Evolutionary conservation across 768 basidiomycete genomes (phyloP).

Genomic region (Rhodosporidiobolus sp.): DNA sequence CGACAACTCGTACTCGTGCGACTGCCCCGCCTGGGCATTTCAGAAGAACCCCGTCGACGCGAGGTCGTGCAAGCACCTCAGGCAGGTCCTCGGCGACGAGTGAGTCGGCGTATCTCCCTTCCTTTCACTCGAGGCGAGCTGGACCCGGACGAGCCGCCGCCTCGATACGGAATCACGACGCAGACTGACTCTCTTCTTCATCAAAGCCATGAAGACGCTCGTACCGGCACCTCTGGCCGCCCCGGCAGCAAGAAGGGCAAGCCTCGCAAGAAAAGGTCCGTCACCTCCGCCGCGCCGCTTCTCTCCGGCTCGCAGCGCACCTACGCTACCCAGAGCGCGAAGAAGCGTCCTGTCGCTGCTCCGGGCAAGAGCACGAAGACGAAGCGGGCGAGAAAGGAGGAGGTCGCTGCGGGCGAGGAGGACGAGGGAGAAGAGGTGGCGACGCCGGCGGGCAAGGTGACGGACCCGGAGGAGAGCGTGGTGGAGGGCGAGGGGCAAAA

Average conservation of each 20-base stretch:
- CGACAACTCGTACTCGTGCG: conserved; percentile 21
- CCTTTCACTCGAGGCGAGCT: neutral
- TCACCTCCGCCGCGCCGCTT: neutral
- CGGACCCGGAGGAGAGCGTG: no score
- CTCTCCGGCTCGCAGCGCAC: neutral
- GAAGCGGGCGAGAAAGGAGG: neutral
- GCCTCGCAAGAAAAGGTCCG: neutral
- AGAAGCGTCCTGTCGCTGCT: conserved; percentile 17
- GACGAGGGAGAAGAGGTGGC: neutral
- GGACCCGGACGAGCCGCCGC: no score
- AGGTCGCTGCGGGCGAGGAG: neutral
- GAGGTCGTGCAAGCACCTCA: conserved; percentile 36
- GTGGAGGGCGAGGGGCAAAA: neutral
- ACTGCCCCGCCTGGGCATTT: conserved; percentile 20
- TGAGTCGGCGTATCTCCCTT: conserved; percentile 1
- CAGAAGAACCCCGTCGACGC: conserved; percentile 8
- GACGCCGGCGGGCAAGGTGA: neutral
- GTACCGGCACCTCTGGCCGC: neutral
- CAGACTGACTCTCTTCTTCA: no score
- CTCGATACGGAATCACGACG: no score
- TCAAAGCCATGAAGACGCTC: conserved; percentile 20
- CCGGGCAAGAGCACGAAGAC: neutral
- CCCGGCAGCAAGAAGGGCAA: conserved; percentile 3
- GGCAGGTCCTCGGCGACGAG: conserved; percentile 32
- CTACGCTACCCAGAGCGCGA: neutral